These are phyloP conservation scores for Solioccasus polychromus DNA, from an alignment of 768 basidiomycete genomes.

Conservation along the genomic window DNA sequence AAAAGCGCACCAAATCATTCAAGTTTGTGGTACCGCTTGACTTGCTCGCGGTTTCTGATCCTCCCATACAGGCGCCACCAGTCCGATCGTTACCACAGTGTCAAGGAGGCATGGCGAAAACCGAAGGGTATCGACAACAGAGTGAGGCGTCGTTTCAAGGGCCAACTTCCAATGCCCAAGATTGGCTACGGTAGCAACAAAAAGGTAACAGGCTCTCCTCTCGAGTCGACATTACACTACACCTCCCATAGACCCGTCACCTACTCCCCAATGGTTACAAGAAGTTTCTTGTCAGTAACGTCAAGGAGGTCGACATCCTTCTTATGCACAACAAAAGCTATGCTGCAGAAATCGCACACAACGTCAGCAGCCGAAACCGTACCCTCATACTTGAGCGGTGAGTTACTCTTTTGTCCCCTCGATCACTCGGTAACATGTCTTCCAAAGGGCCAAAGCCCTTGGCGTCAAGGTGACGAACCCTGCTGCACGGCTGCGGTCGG, in stretches of 20 bases:
- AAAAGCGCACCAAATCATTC: constrained; percentile 97
- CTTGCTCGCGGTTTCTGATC: constrained; percentile 12
- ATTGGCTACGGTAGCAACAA: constrained; percentile 78
- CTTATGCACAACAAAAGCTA: constrained; percentile 98
- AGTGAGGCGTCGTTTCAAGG: constrained; percentile 92
- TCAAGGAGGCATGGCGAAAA: constrained; percentile 99
- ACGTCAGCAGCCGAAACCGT: constrained; percentile 94
- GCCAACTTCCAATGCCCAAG: constrained; percentile 94
- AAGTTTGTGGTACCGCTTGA: constrained; percentile 58
- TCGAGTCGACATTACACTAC: constrained; percentile 1
- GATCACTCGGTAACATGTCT: constrained; percentile 7
- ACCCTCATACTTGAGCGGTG: constrained; percentile 85
- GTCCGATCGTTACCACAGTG: constrained; percentile 94
- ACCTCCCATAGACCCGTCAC: constrained; percentile 70
- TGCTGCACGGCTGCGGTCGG: constrained; percentile 88
- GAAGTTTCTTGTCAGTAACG: constrained; percentile 93
- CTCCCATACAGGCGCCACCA: constrained; percentile 81
- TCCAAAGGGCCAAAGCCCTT: constrained; percentile 71
- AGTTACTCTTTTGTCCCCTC: constrained; percentile 15
- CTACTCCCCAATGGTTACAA: constrained; percentile 94
- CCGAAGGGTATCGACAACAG: constrained; percentile 99
- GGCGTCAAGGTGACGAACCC: constrained; percentile 95
- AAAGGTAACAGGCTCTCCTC: constrained; percentile 55
- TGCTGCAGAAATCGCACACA: constrained; percentile 95
- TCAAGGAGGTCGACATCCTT: constrained; percentile 90